phyloP scores from a whole-genome alignment of 768 basidiomycete species.

The Boletus tomentosulus region DNA sequence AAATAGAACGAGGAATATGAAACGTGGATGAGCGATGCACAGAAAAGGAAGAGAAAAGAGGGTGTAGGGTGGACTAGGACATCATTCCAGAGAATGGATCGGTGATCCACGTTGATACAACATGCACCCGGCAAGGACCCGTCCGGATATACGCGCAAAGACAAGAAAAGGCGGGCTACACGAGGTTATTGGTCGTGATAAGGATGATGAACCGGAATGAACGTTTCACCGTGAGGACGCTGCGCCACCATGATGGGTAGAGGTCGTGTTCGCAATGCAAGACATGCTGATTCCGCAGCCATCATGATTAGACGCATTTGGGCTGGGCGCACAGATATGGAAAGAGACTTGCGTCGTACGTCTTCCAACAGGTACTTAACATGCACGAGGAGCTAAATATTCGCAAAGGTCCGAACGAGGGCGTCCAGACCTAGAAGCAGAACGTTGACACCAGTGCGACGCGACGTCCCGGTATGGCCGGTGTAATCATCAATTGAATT shows the following conservation, averaged over 20 bases:
- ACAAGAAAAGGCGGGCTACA: neutral
- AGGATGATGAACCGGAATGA: neutral
- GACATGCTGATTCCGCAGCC: constrained; percentile 10
- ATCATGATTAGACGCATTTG: constrained; percentile 11
- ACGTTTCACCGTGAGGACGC: neutral
- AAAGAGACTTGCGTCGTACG: constrained; percentile 6
- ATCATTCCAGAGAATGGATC: constrained; percentile 3
- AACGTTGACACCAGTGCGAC: neutral
- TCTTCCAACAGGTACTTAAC: neutral
- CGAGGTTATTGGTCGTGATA: neutral
- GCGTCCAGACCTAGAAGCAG: constrained; percentile 11
- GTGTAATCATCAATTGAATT: neutral
- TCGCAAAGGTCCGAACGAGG: constrained; percentile 2
- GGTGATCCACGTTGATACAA: constrained; percentile 14
- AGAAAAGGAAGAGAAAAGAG: neutral
- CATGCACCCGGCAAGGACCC: constrained; percentile 6
- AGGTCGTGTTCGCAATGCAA: neutral
- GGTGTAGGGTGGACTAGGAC: neutral
- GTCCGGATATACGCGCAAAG: neutral
- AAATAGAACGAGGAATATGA: constrained; percentile 2
- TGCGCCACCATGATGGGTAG: neutral
- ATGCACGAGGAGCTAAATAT: neutral
- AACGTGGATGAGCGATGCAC: constrained; percentile 1
- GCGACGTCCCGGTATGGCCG: neutral
- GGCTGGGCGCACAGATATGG: constrained; percentile 2